These are phyloP conservation scores for Arctium minus DNA, from an alignment of 129 eudicot genomes.

Conservation along the genomic window DNA sequence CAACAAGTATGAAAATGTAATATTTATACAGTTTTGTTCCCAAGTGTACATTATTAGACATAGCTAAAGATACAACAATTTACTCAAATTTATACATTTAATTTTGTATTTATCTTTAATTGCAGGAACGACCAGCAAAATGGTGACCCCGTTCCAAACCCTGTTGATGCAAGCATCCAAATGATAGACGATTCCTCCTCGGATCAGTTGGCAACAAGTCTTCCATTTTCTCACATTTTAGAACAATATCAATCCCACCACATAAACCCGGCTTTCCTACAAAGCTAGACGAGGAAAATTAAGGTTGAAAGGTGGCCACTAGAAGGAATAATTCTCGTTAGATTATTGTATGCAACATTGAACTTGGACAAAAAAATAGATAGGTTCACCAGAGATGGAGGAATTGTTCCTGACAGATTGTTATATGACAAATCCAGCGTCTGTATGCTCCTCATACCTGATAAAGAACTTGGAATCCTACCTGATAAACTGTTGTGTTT, in stretches of 20 bases:
- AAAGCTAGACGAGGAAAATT: slow-evolving; percentile 41
- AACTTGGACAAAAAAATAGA: slow-evolving; percentile 42
- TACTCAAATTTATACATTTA: too few relatives aligned
- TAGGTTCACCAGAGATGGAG: slow-evolving; percentile 39
- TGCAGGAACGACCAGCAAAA: neutral
- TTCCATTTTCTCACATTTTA: slow-evolving; percentile 10
- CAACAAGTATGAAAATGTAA: too few relatives aligned
- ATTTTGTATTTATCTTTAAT: neutral
- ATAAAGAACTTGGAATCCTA: slow-evolving; percentile 37
- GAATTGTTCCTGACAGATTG: slow-evolving; percentile 40
- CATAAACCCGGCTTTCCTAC: slow-evolving; percentile 49
- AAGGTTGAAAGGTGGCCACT: slow-evolving; percentile 47
- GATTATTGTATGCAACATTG: slow-evolving; percentile 40
- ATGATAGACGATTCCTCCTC: slow-evolving; percentile 18
- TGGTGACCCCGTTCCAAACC: slow-evolving; percentile 28
- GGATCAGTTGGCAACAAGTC: slow-evolving; percentile 9
- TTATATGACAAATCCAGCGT: slow-evolving; percentile 53
- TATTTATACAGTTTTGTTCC: too few relatives aligned
- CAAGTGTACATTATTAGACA: too few relatives aligned
- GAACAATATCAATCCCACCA: slow-evolving; percentile 21
- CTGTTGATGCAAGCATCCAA: slow-evolving; percentile 34
- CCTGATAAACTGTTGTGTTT: slow-evolving; percentile 50
- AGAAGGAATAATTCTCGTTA: slow-evolving; percentile 39
- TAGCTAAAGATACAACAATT: too few relatives aligned
- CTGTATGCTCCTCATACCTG: slow-evolving; percentile 47